Base-by-base conservation (phyloP, 1,139 yeast species). In the Saccharomyces hybrid region DNA sequence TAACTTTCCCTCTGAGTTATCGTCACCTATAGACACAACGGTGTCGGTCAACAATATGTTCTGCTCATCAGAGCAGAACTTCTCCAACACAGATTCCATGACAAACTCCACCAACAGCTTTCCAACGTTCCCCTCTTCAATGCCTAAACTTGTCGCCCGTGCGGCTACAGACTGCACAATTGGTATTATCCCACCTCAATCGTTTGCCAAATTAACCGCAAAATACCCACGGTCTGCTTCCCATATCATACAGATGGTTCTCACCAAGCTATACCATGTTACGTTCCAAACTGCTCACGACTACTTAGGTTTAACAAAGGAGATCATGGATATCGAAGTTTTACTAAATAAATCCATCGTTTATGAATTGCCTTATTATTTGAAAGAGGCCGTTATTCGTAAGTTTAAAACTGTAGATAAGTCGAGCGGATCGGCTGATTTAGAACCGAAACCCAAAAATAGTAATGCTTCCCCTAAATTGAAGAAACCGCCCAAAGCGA, bases 191-290 rank as follows among this genome's bases (percentile, higher is more conserved):
- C 99, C 99, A 0, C 82, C 84, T 1, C 83, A 82, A 56, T 89
- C 98, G 0, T 93, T 93, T 63, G 79, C 81, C 54, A 75, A 87
- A 55, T 79, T 93, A 49, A 86, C 88, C 13, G 67, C 75, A 42
- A 88, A 84, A 62, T 88, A 84, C 66, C 98, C 99, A 6, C 82
- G 87, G 60, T 88, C 97, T 0, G 86, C 97, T 0, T 88, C 97
- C 0, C 97, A 91, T 69, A 91, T 93, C 49, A 95, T 93, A 7
- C 96, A 95, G 60, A 90, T 93, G 81, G 89, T 93, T 16, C 75
- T 91, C 58, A 86, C 96, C 1, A 79, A 96, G 58, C 76, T 93
- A 55, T 89, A 89, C 68, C 80, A 95, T 62, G 97, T 93, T 5
- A 91, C 98, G 0, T 84, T 91, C 72, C 93, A 86, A 66, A 88